phyloP scores from a whole-genome alignment of 2,329 filamentous ascomycete genomes.

The Aspergillus sp. region DNA sequence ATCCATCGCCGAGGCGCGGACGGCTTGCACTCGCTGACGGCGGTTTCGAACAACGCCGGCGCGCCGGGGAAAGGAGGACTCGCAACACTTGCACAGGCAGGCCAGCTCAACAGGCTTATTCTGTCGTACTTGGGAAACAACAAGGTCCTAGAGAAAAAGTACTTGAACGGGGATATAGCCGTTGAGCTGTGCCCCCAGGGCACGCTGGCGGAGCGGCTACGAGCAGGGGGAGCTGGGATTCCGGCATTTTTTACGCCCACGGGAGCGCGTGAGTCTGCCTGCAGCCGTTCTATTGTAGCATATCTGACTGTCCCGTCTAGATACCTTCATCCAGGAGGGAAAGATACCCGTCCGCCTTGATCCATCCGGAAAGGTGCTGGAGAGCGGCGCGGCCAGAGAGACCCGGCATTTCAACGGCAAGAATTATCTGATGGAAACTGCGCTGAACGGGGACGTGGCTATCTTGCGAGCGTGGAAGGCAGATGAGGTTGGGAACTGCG shows the following conservation, averaged over 20 bases:
- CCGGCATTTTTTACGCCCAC: constrained; percentile 75
- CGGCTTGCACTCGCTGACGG: constrained; percentile 52
- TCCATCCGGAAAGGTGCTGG: constrained; percentile 70
- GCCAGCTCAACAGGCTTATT: constrained; percentile 63
- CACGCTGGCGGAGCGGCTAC: constrained; percentile 41
- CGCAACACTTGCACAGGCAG: constrained; percentile 57
- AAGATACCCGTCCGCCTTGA: constrained; percentile 62
- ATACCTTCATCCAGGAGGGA: constrained; percentile 31
- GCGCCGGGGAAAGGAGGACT: constrained; percentile 59
- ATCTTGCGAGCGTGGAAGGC: constrained; percentile 69
- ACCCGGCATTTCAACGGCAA: constrained; percentile 64
- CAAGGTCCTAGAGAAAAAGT: constrained; percentile 65
- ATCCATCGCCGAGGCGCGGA: constrained; percentile 53
- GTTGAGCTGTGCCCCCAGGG: constrained; percentile 71
- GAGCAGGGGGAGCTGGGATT: constrained; percentile 65
- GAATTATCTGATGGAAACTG: constrained; percentile 67
- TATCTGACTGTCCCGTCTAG: constrained; percentile 9
- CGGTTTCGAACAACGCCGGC: constrained; percentile 74
- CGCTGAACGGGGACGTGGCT: constrained; percentile 65
- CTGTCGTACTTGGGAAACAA: constrained; percentile 70
- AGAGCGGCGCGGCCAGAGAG: constrained; percentile 58
- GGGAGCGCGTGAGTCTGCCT: constrained; percentile 50
- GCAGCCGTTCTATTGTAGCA: no score
- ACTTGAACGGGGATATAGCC: constrained; percentile 62
- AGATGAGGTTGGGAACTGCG: constrained; percentile 67